Evolutionary conservation across 805 yeast genomes (phyloP), one percentile per base, ranked within the genome.

Genomic region (Schwanniomyces occidentalis): DNA sequence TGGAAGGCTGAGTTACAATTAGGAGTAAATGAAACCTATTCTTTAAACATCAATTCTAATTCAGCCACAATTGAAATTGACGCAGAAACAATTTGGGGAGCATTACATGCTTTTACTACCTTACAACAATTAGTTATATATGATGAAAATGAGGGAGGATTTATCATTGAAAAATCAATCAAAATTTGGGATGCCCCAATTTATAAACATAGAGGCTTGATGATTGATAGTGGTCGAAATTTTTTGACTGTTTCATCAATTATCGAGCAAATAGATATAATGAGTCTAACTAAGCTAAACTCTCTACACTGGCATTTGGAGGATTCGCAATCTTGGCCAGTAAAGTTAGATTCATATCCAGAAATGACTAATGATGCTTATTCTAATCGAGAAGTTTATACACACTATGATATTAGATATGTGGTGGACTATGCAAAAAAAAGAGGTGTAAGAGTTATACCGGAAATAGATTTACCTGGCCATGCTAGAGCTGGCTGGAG

Each of bases 381-480:
- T 44, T 56, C 69, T 3, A 31, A 42, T 2, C 34, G 44, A 6
- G 66, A 66, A 35, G 40, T 46, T 6, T 67, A 59, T 41, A 37
- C 59, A 3, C 49, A 44, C 7, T 30, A 42, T 5, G 68, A 64
- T 35, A 38, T 67, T 15, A 24, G 23, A 12, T 34, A 49, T 9
- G 36, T 67, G 4, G 52, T 67, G 13, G 40, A 42, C 16, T 65
- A 63, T 45, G 71, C 67, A 4, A 37, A 40, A 8, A 46, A 28
- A 2, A 45, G 64, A 30, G 73, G 72, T n/a, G 61, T 67, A 8
- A 55, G 73, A 37, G 51, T 68, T 12, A 44, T 67, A 17, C 71
- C 73, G 5, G 73, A 67, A 42, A 42, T 67, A 19, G 73, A 68
- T 40, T 40, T 61, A 46, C 72, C 73, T 4, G 72, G 71, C 2